Evolutionary conservation across 768 basidiomycete genomes (phyloP).

Genomic region (Boletellus emodensis): DNA sequence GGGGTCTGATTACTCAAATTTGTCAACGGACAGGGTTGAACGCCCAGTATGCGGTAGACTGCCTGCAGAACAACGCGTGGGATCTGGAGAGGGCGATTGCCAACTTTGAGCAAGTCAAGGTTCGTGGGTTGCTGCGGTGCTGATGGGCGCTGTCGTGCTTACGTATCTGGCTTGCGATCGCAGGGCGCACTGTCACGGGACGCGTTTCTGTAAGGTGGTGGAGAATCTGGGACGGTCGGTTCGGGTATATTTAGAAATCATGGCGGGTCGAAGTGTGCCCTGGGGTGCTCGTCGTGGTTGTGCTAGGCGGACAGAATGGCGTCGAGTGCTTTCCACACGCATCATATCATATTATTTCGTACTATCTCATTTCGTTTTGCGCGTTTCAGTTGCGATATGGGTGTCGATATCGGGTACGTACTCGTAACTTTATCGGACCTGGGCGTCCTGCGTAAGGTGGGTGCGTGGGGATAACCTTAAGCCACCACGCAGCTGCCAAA

Average conservation of each 20-base stretch:
- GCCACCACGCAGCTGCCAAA: not conserved
- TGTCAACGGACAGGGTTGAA: conserved; percentile 76
- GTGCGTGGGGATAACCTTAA: conserved; percentile 13
- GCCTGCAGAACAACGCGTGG: conserved; percentile 83
- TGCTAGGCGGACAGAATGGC: no score
- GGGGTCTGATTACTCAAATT: conserved; percentile 64
- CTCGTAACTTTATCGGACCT: conserved; percentile 7
- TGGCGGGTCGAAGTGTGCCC: not conserved
- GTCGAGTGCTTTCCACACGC: conserved; percentile 25
- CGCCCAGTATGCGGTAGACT: conserved; percentile 75
- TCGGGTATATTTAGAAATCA: conserved; percentile 16
- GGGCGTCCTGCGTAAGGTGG: not conserved
- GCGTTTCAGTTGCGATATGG: conserved; percentile 18
- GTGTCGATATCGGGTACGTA: conserved; percentile 19
- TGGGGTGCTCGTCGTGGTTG: no score
- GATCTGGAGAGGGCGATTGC: conserved; percentile 71
- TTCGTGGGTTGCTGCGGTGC: conserved; percentile 32
- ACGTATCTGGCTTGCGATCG: conserved; percentile 20
- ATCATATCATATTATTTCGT: conserved; percentile 23
- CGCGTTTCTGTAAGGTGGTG: conserved; percentile 47
- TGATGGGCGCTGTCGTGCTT: conserved; percentile 15
- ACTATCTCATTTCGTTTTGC: conserved; percentile 14
- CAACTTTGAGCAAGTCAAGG: conserved; percentile 89
- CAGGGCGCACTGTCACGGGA: conserved; percentile 51
- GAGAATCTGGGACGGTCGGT: conserved; percentile 5